These are phyloP conservation scores for Colletotrichum nymphaeae DNA, from an alignment of 2,329 filamentous ascomycete species.

Conservation along the genomic window DNA sequence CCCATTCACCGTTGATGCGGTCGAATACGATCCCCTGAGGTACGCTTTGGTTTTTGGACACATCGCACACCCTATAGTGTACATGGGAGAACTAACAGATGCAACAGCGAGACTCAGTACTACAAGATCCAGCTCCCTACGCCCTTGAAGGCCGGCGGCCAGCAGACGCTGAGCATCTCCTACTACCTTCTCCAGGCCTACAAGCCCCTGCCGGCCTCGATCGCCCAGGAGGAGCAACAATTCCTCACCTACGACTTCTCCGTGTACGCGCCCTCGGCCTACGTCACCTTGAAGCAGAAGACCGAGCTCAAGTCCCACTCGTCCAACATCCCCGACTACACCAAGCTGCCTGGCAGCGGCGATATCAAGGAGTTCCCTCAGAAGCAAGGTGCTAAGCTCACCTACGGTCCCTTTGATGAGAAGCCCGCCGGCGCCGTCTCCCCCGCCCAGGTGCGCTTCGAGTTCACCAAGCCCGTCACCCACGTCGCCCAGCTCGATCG, in stretches of 20 bases:
- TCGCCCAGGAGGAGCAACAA: slow-evolving; percentile 88
- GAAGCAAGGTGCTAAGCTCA: slow-evolving; percentile 86
- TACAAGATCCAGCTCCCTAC: slow-evolving; percentile 84
- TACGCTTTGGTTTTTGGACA: slow-evolving; percentile 45
- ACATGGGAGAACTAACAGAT: neutral
- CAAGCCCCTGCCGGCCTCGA: slow-evolving; percentile 80
- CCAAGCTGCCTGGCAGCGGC: slow-evolving; percentile 71
- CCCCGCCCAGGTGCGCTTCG: slow-evolving; percentile 85
- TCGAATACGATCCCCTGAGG: slow-evolving; percentile 73
- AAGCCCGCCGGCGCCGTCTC: slow-evolving; percentile 81
- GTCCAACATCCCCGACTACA: slow-evolving; percentile 85
- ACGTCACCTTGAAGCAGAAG: slow-evolving; percentile 92
- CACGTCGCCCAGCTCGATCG: slow-evolving; percentile 85
- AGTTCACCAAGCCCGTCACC: slow-evolving; percentile 92
- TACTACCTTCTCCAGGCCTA: slow-evolving; percentile 86
- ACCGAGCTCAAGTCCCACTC: slow-evolving; percentile 93
- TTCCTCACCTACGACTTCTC: slow-evolving; percentile 89
- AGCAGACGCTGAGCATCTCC: slow-evolving; percentile 88
- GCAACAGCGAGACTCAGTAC: slow-evolving; percentile 77
- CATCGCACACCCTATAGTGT: slow-evolving; percentile 1
- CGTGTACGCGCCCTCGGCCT: slow-evolving; percentile 85
- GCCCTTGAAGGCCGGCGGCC: slow-evolving; percentile 79
- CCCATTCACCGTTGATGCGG: slow-evolving; percentile 76
- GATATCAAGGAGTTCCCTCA: slow-evolving; percentile 74
- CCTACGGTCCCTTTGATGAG: slow-evolving; percentile 89